Conservation (phyloP, 2,329 filamentous ascomycete species). For the Xylaria sp. region DNA sequence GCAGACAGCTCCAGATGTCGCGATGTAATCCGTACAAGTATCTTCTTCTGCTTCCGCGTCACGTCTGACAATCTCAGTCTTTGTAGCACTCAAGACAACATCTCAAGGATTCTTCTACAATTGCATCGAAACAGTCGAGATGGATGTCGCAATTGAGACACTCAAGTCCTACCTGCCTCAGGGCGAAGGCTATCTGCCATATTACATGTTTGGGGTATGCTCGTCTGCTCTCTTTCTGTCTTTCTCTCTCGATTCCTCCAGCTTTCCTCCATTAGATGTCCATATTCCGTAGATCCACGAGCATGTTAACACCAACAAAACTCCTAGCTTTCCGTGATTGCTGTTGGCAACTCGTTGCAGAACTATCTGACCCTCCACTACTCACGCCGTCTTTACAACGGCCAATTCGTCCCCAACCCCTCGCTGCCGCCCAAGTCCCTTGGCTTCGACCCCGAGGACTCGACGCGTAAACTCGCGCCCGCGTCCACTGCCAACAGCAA, state of each 20-base stretch:
- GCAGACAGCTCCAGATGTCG: not conserved
- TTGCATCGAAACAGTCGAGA: not conserved
- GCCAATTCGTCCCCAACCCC: constrained; percentile 51
- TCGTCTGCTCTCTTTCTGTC: not conserved
- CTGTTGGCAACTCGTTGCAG: constrained; percentile 80
- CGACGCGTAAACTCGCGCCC: constrained; percentile 47
- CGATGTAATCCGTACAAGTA: not conserved
- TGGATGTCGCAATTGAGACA: constrained; percentile 38
- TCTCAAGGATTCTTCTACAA: no score
- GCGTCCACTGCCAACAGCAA: constrained; percentile 38
- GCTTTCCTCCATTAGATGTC: not conserved
- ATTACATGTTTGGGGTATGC: constrained; percentile 54
- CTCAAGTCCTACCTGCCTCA: constrained; percentile 41
- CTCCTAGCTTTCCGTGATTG: constrained; percentile 69
- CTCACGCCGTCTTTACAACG: constrained; percentile 81
- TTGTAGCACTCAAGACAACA: no score
- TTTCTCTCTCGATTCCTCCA: not conserved
- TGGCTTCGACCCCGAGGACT: constrained; percentile 47
- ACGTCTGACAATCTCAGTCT: not conserved
- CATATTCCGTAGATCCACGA: no score
- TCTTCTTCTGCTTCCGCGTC: not conserved
- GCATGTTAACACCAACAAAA: not conserved
- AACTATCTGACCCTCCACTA: constrained; percentile 74
- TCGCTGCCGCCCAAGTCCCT: constrained; percentile 38
- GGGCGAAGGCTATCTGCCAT: constrained; percentile 51